Conservation (phyloP, 2,329 filamentous ascomycete species). For the Botrytis tulipae region DNA sequence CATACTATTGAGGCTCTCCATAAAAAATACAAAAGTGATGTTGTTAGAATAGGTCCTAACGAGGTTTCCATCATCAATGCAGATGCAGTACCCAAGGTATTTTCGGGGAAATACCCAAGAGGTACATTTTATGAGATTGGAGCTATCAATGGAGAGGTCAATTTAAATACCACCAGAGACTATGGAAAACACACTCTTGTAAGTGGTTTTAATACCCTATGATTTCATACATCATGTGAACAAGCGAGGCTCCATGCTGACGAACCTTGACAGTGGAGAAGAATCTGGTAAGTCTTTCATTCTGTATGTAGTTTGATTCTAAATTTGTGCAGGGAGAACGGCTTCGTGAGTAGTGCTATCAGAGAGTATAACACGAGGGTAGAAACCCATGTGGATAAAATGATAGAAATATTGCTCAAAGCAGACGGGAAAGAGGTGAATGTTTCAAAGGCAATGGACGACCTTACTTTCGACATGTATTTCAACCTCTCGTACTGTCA, state of each 20-base stretch:
- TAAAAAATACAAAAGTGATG: slow-evolving; percentile 32
- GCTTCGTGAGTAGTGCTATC: slow-evolving; percentile 22
- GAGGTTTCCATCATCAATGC: slow-evolving; percentile 36
- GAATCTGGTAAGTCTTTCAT: slow-evolving; percentile 20
- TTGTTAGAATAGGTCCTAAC: slow-evolving; percentile 26
- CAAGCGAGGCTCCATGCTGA: background rate
- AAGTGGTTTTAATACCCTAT: background rate
- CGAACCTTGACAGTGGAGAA: slow-evolving; percentile 20
- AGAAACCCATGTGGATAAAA: slow-evolving; percentile 24
- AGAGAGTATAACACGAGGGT: slow-evolving; percentile 24
- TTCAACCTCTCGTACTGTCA: background rate
- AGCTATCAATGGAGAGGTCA: slow-evolving; percentile 22
- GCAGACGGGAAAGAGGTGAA: slow-evolving; percentile 19
- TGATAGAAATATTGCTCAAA: slow-evolving; percentile 18
- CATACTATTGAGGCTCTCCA: slow-evolving; percentile 28
- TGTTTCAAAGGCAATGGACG: slow-evolving; percentile 20
- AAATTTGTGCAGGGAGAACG: slow-evolving; percentile 18
- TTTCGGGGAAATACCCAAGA: slow-evolving; percentile 25
- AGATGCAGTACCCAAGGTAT: slow-evolving; percentile 25
- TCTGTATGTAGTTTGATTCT: background rate
- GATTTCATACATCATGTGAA: background rate
- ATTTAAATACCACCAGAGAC: slow-evolving; percentile 24
- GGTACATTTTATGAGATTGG: slow-evolving; percentile 25
- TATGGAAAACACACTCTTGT: slow-evolving; percentile 21
- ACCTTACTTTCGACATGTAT: slow-evolving; percentile 27